These are phyloP conservation scores for Ploettnerulaceae sp. DNA, from an alignment of 2,329 filamentous ascomycete genomes.

Conservation along the genomic window DNA sequence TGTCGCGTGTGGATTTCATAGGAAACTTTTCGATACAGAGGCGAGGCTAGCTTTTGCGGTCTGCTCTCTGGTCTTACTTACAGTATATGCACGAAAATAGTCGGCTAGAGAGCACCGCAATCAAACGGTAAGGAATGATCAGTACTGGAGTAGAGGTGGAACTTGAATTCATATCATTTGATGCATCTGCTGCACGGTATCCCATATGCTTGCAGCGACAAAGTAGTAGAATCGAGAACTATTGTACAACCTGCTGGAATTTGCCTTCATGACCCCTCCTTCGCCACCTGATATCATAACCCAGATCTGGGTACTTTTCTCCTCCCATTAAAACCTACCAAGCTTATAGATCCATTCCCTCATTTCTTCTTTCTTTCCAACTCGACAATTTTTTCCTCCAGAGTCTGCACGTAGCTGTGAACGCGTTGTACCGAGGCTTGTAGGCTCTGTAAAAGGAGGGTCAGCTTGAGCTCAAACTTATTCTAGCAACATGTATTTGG, in stretches of 20 bases:
- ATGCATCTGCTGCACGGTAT: constrained; percentile 16
- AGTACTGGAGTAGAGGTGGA: not conserved
- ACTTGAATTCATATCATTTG: constrained; percentile 12
- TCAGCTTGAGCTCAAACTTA: constrained; percentile 13
- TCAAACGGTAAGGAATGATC: not conserved
- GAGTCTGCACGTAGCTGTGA: constrained; percentile 72
- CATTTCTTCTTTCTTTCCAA: constrained; percentile 62
- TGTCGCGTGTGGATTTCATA: constrained; percentile 6
- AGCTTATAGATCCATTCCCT: too few relatives aligned
- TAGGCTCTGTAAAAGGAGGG: constrained; percentile 55
- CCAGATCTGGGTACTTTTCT: constrained; percentile 1
- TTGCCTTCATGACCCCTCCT: constrained; percentile 6
- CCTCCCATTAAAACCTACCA: constrained; percentile 8
- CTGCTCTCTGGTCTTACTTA: too few relatives aligned
- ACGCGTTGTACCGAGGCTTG: constrained; percentile 84
- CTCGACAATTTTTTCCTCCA: constrained; percentile 75
- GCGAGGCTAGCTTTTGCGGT: constrained; percentile 17
- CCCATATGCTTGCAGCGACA: constrained; percentile 18
- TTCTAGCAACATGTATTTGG: not conserved
- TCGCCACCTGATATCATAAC: not conserved
- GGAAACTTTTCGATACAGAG: constrained; percentile 8
- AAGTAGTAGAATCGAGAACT: constrained; percentile 18
- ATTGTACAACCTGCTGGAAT: constrained; percentile 20
- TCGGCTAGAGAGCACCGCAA: not conserved
- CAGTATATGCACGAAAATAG: not conserved